Evolutionary conservation across 2,329 filamentous ascomycete species (phyloP).

Genomic region (Triangularia setosa): DNA sequence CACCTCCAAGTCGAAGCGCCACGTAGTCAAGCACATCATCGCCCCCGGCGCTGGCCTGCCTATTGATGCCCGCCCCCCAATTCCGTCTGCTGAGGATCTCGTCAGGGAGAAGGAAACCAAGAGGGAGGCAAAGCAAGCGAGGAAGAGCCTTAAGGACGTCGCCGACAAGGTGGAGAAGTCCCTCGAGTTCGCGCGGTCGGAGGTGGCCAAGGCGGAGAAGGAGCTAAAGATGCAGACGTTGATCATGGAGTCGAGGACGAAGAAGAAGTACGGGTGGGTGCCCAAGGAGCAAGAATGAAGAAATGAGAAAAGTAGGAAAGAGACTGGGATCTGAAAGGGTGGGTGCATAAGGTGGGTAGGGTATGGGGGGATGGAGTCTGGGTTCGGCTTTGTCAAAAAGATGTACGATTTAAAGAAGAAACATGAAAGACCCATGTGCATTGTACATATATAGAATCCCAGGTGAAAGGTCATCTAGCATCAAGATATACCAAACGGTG

Average conservation of each 20-base stretch:
- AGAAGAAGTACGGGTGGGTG: neutral
- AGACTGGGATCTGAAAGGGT: neutral
- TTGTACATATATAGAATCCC: slow-evolving; percentile 13
- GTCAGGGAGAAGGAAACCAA: slow-evolving; percentile 51
- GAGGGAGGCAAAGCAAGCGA: slow-evolving; percentile 54
- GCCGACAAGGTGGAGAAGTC: slow-evolving; percentile 12
- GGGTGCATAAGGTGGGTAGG: neutral
- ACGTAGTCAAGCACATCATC: slow-evolving; percentile 72
- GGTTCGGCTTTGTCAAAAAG: neutral
- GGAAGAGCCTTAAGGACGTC: slow-evolving; percentile 31
- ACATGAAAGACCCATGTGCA: neutral
- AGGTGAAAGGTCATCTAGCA: neutral
- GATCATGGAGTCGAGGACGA: slow-evolving; percentile 6
- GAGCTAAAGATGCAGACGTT: slow-evolving; percentile 20
- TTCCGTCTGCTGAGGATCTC: slow-evolving; percentile 62
- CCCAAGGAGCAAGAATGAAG: neutral
- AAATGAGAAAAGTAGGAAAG: neutral
- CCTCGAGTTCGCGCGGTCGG: slow-evolving; percentile 23
- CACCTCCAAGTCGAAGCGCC: slow-evolving; percentile 62
- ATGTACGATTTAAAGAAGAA: neutral
- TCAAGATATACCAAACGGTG: neutral
- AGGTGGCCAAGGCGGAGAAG: slow-evolving; percentile 21
- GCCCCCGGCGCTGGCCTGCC: slow-evolving; percentile 58
- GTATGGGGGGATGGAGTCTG: neutral
- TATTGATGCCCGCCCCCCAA: slow-evolving; percentile 60